A percentile compares a stretch with the other conserved stretches of the same genome.
Conservation (phyloP, 2,329 filamentous ascomycete species). For the Penicillium psychrosexuale region DNA sequence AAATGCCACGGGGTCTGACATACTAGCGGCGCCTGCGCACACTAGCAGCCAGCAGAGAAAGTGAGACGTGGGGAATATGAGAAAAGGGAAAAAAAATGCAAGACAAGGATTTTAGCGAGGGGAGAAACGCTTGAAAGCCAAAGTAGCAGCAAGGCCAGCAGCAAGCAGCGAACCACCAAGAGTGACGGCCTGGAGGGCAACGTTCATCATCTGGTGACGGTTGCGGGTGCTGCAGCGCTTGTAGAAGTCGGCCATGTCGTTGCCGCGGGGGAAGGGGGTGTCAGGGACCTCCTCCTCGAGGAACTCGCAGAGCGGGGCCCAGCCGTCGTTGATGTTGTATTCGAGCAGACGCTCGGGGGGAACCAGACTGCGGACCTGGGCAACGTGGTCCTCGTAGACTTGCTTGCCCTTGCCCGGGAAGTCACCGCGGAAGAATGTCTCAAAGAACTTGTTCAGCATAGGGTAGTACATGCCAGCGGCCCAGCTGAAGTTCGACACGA, state of each 20-base stretch:
- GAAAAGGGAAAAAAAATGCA: constrained; percentile 5
- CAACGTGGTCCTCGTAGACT: constrained; percentile 58
- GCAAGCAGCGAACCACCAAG: constrained; percentile 50
- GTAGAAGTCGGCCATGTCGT: constrained; percentile 56
- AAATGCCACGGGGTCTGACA: background rate
- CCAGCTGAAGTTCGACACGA: constrained; percentile 59
- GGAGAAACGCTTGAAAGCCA: constrained; percentile 42
- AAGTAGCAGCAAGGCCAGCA: constrained; percentile 40
- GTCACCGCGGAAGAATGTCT: constrained; percentile 65
- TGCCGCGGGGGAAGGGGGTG: constrained; percentile 51
- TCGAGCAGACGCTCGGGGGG: constrained; percentile 53
- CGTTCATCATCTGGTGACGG: constrained; percentile 56
- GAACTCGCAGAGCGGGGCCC: constrained; percentile 55
- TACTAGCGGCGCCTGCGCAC: constrained; percentile 25
- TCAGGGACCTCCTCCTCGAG: constrained; percentile 52
- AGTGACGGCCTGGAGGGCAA: constrained; percentile 50
- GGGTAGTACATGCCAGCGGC: constrained; percentile 66
- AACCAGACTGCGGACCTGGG: constrained; percentile 48
- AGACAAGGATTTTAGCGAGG: constrained; percentile 16
- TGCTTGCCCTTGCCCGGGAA: constrained; percentile 65
- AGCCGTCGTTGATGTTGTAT: constrained; percentile 54
- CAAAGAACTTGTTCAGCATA: constrained; percentile 68
- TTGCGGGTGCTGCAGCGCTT: constrained; percentile 53
- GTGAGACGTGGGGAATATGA: constrained; percentile 4
- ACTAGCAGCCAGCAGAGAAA: constrained; percentile 6